Base-by-base conservation (phyloP, 495 filamentous ascomycete genomes). In the Massariosphaeria phaeospora region DNA sequence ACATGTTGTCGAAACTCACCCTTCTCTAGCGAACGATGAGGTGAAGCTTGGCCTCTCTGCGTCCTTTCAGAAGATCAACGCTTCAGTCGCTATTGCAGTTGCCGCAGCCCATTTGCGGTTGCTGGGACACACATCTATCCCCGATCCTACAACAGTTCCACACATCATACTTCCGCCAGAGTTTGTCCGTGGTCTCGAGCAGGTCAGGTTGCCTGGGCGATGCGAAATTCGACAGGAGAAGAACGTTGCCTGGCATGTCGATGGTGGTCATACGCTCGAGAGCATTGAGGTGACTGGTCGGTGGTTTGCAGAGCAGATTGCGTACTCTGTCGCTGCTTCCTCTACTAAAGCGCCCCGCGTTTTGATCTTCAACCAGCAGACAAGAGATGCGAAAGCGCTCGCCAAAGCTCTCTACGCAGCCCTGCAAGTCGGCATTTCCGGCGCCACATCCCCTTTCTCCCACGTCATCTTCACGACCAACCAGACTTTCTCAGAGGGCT, bases 291-390 rank as follows among this genome's bases (percentile, higher is more conserved):
- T 85, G 61, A 86, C 87, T 1, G 84, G 81, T 2, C 75, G 76
- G 29, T 98, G 93, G 93, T 96, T 96, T 61, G 78, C 78, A 2
- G 75, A 73, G 5, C 73, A 79, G 35, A 73, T 61, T n/a, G 13
- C 45, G 12, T 40, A 59, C 17, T 0, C 68, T 2, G 24, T 33
- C 3, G 20, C 30, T 3, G 21, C 50, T 17, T 10, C 61, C 3
- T 33, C 39, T 31, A 36, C 60, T 0, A 15, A 33, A 24, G n/a
- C 25, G 11, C 42, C 25, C 33, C 36, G 43, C 5, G 25, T 90
- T 45, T 73, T 98, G 48, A 82, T 98, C 44, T 98, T 97, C 78
- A 98, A 98, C 70, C 93, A 98, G 63, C 91, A 96, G 65, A 89
- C 84, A 10, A 84, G 91, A 15, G 78, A 85, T 46, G 88, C 90